Percentiles rank a stretch among this genome's conserved stretches.
Conservation (phyloP, 2,329 filamentous ascomycete genomes). For the Penicillium digitatum region DNA sequence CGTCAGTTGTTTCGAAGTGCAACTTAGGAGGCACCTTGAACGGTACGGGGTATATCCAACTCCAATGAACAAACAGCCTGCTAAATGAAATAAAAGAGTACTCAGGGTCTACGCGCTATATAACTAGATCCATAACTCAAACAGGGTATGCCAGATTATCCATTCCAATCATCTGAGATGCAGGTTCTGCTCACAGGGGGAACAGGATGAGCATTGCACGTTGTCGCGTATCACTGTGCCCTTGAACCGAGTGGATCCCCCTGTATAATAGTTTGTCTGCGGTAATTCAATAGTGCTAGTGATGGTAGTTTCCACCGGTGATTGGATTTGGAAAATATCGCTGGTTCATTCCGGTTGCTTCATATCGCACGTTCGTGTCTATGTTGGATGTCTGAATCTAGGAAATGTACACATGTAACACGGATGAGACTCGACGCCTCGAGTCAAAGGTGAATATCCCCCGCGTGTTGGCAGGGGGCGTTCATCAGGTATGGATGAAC, state of each 20-base stretch:
- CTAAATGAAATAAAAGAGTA: not conserved
- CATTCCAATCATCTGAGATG: constrained; percentile 19
- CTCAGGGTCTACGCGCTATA: constrained; percentile 22
- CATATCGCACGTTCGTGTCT: not conserved
- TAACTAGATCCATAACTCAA: constrained; percentile 8
- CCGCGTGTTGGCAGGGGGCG: constrained; percentile 1
- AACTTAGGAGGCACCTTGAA: not conserved
- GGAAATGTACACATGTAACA: not conserved
- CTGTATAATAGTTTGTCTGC: not conserved
- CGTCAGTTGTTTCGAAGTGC: not conserved
- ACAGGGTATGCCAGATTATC: constrained; percentile 15
- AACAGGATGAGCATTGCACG: constrained; percentile 9
- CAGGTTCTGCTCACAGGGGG: not conserved
- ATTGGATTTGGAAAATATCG: not conserved
- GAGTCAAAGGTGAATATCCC: not conserved
- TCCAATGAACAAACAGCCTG: not conserved
- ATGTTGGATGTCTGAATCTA: too few relatives aligned
- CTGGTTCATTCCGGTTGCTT: not conserved
- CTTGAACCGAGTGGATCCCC: constrained; percentile 3
- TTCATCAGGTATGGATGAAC: constrained; percentile 17
- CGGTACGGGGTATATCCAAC: not conserved
- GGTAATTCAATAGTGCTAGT: not conserved
- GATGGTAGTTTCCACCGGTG: not conserved
- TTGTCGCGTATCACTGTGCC: constrained; percentile 4
- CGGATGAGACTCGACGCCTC: not conserved